Percentiles rank a stretch among this genome's conserved stretches.
phyloP scores from a whole-genome alignment of 805 yeast species.

The Monosporozyma aerobia region DNA sequence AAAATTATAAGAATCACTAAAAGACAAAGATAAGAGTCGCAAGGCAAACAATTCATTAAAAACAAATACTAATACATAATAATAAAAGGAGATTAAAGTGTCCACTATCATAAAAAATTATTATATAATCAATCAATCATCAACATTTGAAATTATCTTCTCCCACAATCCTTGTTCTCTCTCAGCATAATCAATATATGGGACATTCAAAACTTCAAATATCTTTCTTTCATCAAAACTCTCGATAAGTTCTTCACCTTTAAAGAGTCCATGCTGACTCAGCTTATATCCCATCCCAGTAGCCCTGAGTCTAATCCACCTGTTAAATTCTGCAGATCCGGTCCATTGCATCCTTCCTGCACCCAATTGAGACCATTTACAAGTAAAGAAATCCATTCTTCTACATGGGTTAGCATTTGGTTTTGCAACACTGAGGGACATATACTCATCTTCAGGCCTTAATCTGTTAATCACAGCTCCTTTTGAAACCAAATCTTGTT shows the following conservation, averaged over 20 bases:
- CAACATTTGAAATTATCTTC: not conserved
- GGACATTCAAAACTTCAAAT: constrained; percentile 17
- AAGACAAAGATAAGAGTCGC: not conserved
- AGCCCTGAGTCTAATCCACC: constrained; percentile 23
- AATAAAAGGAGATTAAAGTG: not conserved
- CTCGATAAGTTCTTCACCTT: constrained; percentile 16
- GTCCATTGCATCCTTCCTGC: constrained; percentile 27
- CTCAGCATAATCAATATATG: constrained; percentile 7
- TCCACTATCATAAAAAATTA: not conserved
- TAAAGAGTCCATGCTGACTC: constrained; percentile 27
- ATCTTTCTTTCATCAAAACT: constrained; percentile 21
- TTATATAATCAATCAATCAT: not conserved
- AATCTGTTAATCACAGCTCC: constrained; percentile 1
- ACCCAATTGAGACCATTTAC: constrained; percentile 28
- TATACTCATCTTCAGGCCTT: constrained; percentile 12
- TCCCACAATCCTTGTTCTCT: constrained; percentile 10
- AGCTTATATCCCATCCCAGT: constrained; percentile 20
- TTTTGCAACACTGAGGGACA: constrained; percentile 12
- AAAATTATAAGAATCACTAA: constrained; percentile 46
- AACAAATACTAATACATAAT: not conserved
- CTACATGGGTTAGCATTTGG: constrained; percentile 15
- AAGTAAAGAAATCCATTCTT: constrained; percentile 25
- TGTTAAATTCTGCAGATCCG: constrained; percentile 27
- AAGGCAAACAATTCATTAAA: not conserved
- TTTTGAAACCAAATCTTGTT: not conserved